Base-by-base conservation (phyloP, 1,284 basidiomycete species). In the Cryptococcus sp. region DNA sequence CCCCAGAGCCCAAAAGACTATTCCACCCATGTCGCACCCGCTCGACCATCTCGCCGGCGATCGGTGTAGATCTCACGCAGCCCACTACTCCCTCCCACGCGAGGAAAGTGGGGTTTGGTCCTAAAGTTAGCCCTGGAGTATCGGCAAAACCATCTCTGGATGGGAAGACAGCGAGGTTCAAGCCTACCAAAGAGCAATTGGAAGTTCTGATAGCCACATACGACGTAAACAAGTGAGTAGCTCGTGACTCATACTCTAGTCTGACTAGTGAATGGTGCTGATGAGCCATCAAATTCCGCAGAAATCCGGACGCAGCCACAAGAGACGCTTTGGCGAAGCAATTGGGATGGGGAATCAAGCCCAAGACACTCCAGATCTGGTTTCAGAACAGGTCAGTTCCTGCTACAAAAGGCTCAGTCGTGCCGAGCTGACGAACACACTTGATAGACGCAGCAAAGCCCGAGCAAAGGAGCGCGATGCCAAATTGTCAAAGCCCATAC, bases 331-430 rank as follows among this genome's bases (percentile, higher is more conserved):
- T 73, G 17, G 69, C 68, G 2, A 66, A 61, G 38, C 54, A 52
- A 20, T 50, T 74, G 11, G 71, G 72, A 10, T 55, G 59, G 3
- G 69, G 68, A 22, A 56, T 72, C 13, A 53, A 58, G 25, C 58
- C 62, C 3, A 72, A 73, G 51, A 73, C 73, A 1, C 56, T 75
- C 11, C 70, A 73, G 46, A 71, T 73, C 22, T 75, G 73, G 73
- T 75, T 75, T 42, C 71, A 73, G 56, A 75, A 75, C 50, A 54
- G 72, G 69, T 72, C n/a, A 56, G 66, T 52, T 31, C 10, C 5
- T 31, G 4, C 10, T 10, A 52, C 15, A 19, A 20, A 20, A 39
- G 8, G n/a, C 42, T 23, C 5, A 13, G 23, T 46, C 31, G n/a
- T n/a, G n/a, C 40, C 38, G 1, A 35, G 17, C 16, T 41, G 15